A percentile compares a stretch with the other conserved stretches of the same genome.
These are phyloP conservation scores for Cystobasidium sp. DNA, from an alignment of 1,284 basidiomycete species.

Conservation along the genomic window DNA sequence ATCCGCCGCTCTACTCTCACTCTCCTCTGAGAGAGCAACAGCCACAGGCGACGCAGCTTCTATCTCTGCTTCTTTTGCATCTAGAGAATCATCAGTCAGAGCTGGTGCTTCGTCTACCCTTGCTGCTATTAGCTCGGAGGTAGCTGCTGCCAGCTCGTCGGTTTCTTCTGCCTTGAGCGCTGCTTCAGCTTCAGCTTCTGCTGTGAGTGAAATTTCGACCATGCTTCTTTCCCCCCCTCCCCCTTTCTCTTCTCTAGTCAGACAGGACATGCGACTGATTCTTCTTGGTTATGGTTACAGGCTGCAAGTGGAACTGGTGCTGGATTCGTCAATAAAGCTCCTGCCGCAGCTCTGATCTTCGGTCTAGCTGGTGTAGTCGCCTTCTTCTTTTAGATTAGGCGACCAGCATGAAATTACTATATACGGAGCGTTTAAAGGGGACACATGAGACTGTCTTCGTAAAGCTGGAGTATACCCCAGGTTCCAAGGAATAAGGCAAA, in stretches of 20 bases:
- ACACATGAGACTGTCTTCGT: too few species aligned
- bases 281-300: not conserved
- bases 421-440: too few species aligned
- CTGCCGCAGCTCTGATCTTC: slow-evolving; percentile 15
- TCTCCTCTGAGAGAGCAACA: slow-evolving; percentile 25
- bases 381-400: slow-evolving; percentile 17
- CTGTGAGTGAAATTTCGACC: not conserved
- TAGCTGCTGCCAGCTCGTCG: not conserved
- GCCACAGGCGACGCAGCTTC: slow-evolving; percentile 29
- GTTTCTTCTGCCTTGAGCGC: not conserved
- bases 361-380: slow-evolving; percentile 18
- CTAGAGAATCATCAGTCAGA: slow-evolving; percentile 13
- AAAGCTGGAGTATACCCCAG: too few species aligned
- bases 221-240: not conserved
- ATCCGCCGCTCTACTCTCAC: slow-evolving; percentile 13
- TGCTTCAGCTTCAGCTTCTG: slow-evolving; percentile 1
- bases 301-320: slow-evolving; percentile 28
- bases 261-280: not conserved
- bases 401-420: too few species aligned
- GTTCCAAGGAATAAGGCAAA: too few species aligned
- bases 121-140: not conserved
- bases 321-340: slow-evolving; percentile 22
- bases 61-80: slow-evolving; percentile 17
- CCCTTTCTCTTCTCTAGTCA: not conserved
- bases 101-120: slow-evolving; percentile 8